A percentile compares a stretch with the other conserved stretches of the same genome.
These are phyloP conservation scores for Alternaria hordeiaustralica DNA, from an alignment of 2,329 filamentous ascomycete genomes.

Conservation along the genomic window DNA sequence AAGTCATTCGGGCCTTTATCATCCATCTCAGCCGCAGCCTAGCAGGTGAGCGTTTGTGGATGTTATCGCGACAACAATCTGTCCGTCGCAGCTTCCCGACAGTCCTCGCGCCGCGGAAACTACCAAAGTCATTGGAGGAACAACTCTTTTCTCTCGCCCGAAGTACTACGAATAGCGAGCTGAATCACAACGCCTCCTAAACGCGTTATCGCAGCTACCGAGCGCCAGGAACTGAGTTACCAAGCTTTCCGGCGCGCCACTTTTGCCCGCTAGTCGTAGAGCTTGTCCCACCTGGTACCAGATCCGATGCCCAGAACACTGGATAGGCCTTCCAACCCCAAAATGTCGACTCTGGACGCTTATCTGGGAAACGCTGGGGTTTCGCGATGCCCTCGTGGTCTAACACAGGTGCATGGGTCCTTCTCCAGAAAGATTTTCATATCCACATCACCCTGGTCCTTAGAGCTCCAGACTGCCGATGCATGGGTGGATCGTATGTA, in stretches of 20 bases:
- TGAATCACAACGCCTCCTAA: not conserved
- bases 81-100: not conserved
- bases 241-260: constrained; percentile 7
- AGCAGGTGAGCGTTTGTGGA: not conserved
- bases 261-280: not conserved
- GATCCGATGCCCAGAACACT: constrained; percentile 10
- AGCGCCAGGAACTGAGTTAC: constrained; percentile 1
- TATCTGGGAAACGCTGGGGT: not conserved
- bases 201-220: not conserved
- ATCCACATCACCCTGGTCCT: not conserved
- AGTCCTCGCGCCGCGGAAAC: not conserved
- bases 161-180: not conserved
- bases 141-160: not conserved
- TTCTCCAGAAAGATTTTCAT: constrained; percentile 1
- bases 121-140: not conserved
- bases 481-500: not conserved
- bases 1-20: not conserved
- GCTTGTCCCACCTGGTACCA: constrained; percentile 6
- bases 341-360: not conserved
- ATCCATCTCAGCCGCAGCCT: not conserved
- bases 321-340: not conserved
- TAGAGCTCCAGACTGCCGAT: not conserved
- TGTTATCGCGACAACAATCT: not conserved
- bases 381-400: not conserved
- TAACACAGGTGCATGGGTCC: not conserved